Evolutionary conservation across 768 basidiomycete species (phyloP), one percentile per base, ranked within the genome.

Genomic region (Hydnomerulius pinastri): DNA sequence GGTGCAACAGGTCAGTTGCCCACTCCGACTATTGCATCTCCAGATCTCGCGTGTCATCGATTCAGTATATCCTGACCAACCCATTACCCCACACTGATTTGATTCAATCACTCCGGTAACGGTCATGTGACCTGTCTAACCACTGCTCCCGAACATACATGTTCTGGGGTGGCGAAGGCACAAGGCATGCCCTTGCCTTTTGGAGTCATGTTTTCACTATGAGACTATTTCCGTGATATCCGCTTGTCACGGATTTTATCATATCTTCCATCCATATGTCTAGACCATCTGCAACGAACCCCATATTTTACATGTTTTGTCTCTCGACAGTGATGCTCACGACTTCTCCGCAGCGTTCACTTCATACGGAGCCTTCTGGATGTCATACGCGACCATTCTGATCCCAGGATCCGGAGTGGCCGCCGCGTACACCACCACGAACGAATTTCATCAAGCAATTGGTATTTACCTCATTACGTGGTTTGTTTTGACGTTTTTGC

Each of bases 291-390:
- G n/a, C n/a, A n/a, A n/a, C n/a, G n/a, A n/a, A n/a, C n/a, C n/a
- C n/a, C n/a, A n/a, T n/a, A n/a, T n/a, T n/a, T n/a, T n/a, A n/a
- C n/a, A n/a, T n/a, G n/a, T n/a, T n/a, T n/a, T n/a, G n/a, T n/a
- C 29, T n/a, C 15, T 10, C 29, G 17, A 27, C 17, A 4, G 23
- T n/a, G 15, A 25, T 9, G 20, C 25, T 42, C 11, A 32, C 25
- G 4, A 7, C 11, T 9, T 29, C 36, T 46, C n/a, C 3, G 21
- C 54, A 86, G 90, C 90, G 0, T 93, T 92, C 76, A 75, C 82
- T 0, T 86, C 86, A 1, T 94, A 87, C 53, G 92, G 92, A 20
- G 87, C 84, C 2, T 94, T 93, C 77, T 94, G 91, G 91, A 73
- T 93, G 72, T 90, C 90, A 4, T 93, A 82, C 42, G 89, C 82